These are phyloP conservation scores for Zymoseptoria ardabiliae DNA, from an alignment of 2,329 filamentous ascomycete species.

Conservation along the genomic window DNA sequence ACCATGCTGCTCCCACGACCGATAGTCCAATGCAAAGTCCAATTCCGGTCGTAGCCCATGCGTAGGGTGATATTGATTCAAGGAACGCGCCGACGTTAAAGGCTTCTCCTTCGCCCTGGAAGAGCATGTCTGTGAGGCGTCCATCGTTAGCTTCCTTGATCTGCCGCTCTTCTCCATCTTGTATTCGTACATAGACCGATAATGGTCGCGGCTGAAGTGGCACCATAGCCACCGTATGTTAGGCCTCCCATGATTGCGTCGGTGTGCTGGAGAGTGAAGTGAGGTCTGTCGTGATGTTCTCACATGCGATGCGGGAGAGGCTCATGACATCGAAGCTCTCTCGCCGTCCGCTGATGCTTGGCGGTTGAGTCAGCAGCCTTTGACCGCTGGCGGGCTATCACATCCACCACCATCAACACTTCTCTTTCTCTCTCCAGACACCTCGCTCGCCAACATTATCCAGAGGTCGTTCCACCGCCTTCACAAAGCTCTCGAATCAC, in stretches of 20 bases:
- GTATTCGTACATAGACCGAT: conserved; percentile 32
- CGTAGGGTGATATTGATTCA: conserved; percentile 87
- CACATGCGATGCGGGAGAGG: conserved; percentile 5
- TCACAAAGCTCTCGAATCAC: not conserved
- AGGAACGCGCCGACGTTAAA: conserved; percentile 97
- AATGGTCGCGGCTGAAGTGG: conserved; percentile 28
- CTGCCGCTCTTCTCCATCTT: conserved; percentile 2
- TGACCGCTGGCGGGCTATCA: conserved; percentile 1
- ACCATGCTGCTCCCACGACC: conserved; percentile 97
- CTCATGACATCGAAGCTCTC: conserved; percentile 16
- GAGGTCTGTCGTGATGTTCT: conserved; percentile 5
- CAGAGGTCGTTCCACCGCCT: conserved; percentile 5
- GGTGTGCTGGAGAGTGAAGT: conserved; percentile 1
- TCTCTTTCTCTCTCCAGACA: conserved; percentile 5
- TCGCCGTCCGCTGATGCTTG: not conserved
- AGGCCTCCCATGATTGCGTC: conserved; percentile 26
- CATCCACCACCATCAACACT: conserved; percentile 1
- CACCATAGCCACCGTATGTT: conserved; percentile 32
- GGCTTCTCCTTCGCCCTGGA: conserved; percentile 88
- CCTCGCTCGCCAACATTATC: conserved; percentile 1
- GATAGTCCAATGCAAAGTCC: conserved; percentile 91
- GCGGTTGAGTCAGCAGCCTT: not conserved
- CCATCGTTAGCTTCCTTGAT: conserved; percentile 20
- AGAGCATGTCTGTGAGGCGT: conserved; percentile 76
- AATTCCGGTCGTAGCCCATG: conserved; percentile 87